Evolutionary conservation across 441 rosid species (phyloP), one percentile per base, ranked within the genome.

Genomic region (Pelargonium fulgidum): DNA sequence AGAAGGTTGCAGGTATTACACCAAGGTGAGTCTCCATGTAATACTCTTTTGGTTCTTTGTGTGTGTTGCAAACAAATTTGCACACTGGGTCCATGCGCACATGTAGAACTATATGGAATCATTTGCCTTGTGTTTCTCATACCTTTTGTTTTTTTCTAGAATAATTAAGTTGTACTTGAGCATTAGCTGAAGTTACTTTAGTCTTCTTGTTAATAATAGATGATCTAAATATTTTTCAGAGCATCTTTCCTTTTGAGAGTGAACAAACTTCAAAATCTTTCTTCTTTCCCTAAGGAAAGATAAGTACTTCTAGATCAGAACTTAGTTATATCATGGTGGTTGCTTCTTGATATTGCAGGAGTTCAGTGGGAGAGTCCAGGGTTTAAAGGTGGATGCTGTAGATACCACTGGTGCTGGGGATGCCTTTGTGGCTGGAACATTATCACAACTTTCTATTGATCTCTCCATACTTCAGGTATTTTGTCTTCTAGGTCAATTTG

Each of bases 371-470:
- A 85, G 87, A 81, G 97, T 90, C 29, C 71, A 73, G 56, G 94
- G 97, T 22, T 64, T 90, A 19, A 85, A 85, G 80, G 97, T 89
- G 64, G 89, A 88, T 17, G 87, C 89, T 0, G 85, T 93, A 36
- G 98, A 93, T 78, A 86, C 96, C 39, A 93, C 97, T 4, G 97
- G 98, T 73, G 97, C 98, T n/a, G 97, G 98, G 0, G 97, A 93
- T 85, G 97, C 98, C 39, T 93, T 93, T 83, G 94, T 93, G 26
- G 98, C 96, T 0, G 94, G 94, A 73, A 76, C 82, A 65, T 72
- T 91, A 69, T 76, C 80, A 1, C 87, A 89, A 65, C 84, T 93
- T 65, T 85, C 91, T 22, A 36, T 22, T 52, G 90, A 90, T 82
- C 77, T 87, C 78, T 86, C 98, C 58, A 81, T 93, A 81, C 80